phyloP scores from a whole-genome alignment of 495 filamentous ascomycete genomes.

The Paragyromitra xinjiangensis region DNA sequence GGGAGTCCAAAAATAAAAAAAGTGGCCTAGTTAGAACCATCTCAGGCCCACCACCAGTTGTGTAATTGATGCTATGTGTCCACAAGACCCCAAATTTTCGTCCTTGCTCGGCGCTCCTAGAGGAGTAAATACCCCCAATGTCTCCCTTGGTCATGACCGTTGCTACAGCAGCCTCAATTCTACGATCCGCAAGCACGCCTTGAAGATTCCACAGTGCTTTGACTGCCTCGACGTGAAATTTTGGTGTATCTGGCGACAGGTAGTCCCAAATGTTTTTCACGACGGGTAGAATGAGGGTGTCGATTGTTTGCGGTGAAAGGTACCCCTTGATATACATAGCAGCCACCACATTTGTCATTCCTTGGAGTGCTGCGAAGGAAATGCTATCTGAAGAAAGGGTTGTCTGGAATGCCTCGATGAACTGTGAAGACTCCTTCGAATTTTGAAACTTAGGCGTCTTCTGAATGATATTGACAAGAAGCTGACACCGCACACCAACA shows the following conservation, averaged over 20 bases:
- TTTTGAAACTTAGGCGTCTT: conserved; percentile 51
- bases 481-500: conserved; percentile 48
- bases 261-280: conserved; percentile 79
- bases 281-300: conserved; percentile 71
- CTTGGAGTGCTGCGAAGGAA: conserved; percentile 54
- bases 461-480: conserved; percentile 53
- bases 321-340: conserved; percentile 55
- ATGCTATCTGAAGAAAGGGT: conserved; percentile 44
- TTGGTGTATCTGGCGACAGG: conserved; percentile 79
- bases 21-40: conserved; percentile 82
- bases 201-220: conserved; percentile 87
- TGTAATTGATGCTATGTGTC: conserved; percentile 79
- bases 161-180: conserved; percentile 82
- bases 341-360: conserved; percentile 53
- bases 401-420: conserved; percentile 45
- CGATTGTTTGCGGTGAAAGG: conserved; percentile 59
- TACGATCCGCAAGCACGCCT: conserved; percentile 67
- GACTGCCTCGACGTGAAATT: conserved; percentile 92
- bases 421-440: conserved; percentile 39
- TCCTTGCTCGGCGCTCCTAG: conserved; percentile 66
- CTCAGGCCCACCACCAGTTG: conserved; percentile 68
- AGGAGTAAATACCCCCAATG: conserved; percentile 64
- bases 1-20: conserved; percentile 81
- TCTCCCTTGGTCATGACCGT: conserved; percentile 71
- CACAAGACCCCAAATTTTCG: conserved; percentile 76